Evolutionary conservation across 495 filamentous ascomycete genomes (phyloP).

Genomic region (Penicillium verhagenii): DNA sequence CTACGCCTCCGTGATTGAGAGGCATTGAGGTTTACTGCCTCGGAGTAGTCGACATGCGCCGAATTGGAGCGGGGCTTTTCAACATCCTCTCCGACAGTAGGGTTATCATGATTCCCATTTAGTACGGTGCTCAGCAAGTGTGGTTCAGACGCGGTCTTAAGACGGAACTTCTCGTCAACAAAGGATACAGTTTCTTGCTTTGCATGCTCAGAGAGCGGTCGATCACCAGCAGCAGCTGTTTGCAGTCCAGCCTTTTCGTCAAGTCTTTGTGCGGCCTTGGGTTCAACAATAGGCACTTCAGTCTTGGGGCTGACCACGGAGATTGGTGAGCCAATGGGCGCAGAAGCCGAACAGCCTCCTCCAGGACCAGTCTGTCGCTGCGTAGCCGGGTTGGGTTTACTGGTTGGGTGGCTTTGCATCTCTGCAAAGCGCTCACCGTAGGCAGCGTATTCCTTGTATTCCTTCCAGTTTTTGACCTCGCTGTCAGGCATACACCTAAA

Average conservation of each 20-base stretch:
- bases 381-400: conserved; percentile 39
- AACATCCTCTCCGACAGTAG: conserved; percentile 25
- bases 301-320: conserved; percentile 17
- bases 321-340: conserved; percentile 17
- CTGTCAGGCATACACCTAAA: conserved; percentile 97
- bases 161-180: conserved; percentile 45
- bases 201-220: conserved; percentile 23
- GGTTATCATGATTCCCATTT: conserved; percentile 26
- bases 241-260: conserved; percentile 28
- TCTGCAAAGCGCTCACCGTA: conserved; percentile 80
- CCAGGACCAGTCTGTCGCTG: conserved; percentile 43
- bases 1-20: conserved; percentile 51
- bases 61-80: conserved; percentile 37
- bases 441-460: conserved; percentile 83
- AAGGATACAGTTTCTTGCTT: conserved; percentile 31
- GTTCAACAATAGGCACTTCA: conserved; percentile 16
- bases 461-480: conserved; percentile 89
- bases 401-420: conserved; percentile 54
- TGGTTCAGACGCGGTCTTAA: conserved; percentile 29
- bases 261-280: conserved; percentile 22
- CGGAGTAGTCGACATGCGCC: conserved; percentile 47
- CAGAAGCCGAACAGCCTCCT: conserved; percentile 21
- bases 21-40: conserved; percentile 48
- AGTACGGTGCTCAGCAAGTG: conserved; percentile 13
- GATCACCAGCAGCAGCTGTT: conserved; percentile 10